These are phyloP conservation scores for Vitis rupestris DNA, from an alignment of 164 flowering plant genomes.

Conservation along the genomic window DNA sequence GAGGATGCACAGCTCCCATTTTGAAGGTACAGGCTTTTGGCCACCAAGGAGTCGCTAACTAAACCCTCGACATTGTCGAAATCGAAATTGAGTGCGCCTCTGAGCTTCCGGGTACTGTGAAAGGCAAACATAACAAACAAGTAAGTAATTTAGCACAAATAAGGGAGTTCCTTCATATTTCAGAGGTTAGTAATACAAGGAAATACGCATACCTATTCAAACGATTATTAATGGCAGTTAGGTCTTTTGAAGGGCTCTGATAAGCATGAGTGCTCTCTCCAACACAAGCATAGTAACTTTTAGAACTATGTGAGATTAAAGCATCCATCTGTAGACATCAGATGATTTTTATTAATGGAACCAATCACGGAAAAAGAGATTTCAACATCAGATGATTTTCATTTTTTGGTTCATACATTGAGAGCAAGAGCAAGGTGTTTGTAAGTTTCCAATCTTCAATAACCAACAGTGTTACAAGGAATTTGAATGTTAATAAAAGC, in stretches of 20 bases:
- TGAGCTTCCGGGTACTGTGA: conserved; percentile 51
- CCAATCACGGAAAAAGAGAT: too few species aligned
- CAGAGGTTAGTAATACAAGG: background rate
- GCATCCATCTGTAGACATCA: conserved; percentile 81
- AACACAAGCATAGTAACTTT: conserved; percentile 96
- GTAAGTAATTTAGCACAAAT: background rate
- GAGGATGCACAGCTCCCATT: conserved; percentile 57
- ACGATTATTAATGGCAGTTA: conserved; percentile 82
- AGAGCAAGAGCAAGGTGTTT: too few species aligned
- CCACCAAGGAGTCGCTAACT: conserved; percentile 86
- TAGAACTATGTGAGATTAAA: conserved; percentile 78
- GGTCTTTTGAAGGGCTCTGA: conserved; percentile 97
- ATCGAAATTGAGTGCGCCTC: conserved; percentile 71
- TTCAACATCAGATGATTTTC: too few species aligned
- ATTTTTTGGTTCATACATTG: too few species aligned
- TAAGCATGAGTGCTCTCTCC: conserved; percentile 99
- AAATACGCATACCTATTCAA: conserved; percentile 63
- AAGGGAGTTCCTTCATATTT: too few species aligned
- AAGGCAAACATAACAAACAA: background rate
- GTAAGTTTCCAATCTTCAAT: too few species aligned
- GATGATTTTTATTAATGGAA: background rate
- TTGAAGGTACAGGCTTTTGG: conserved; percentile 74
- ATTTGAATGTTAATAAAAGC: background rate
- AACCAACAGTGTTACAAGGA: too few species aligned
- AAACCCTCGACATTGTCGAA: conserved; percentile 75